Evolutionary conservation across 2,329 filamentous ascomycete genomes (phyloP), one percentile per base, ranked within the genome.

Genomic region (Penicillium brevicompactum): DNA sequence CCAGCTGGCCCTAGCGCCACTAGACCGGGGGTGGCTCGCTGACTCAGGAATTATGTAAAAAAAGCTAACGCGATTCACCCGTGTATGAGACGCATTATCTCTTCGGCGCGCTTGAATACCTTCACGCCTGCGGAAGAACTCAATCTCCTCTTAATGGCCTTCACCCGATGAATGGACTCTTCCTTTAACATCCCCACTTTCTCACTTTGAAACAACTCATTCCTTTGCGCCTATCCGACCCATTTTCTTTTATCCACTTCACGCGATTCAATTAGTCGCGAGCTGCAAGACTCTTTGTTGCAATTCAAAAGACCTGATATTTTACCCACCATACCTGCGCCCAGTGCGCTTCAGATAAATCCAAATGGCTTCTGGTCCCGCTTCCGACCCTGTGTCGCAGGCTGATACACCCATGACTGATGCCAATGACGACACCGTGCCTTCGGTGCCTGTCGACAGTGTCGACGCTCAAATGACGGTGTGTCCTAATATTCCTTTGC

Each of bases 401-500:
- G 72, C 67, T 46, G 78, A 80, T 64, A 79, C 76, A 14, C 73
- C 77, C 4, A 80, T 80, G 76, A 73, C 72, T 18, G 78, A 80
- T 60, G 70, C 66, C 42, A 72, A 72, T 57, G 70, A 71, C 42
- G 69, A 73, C 49, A 55, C 63, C 46, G 61, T 72, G 42, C 65
- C 70, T 31, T 67, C 68, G n/a, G 69, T 74, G 55, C 68, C 72
- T 4, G 74, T 72, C 21, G 72, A 69, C 57, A 64, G 64, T 46
- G 62, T 60, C 31, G 74, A 78, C 61, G 73, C 75, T 61, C 71
- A 65, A 49, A 43, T 53, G 45, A 70, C 69, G 64, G 76, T 79
- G 71, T 48, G 74, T 69, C 46, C 56, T 54, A 10, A 13, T 46
- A 9, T 41, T 40, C 30, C 32, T 30, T 31, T 24, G 22, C 30